Evolutionary conservation across 2,329 filamentous ascomycete genomes (phyloP).

Genomic region (Emergomyces africanus): DNA sequence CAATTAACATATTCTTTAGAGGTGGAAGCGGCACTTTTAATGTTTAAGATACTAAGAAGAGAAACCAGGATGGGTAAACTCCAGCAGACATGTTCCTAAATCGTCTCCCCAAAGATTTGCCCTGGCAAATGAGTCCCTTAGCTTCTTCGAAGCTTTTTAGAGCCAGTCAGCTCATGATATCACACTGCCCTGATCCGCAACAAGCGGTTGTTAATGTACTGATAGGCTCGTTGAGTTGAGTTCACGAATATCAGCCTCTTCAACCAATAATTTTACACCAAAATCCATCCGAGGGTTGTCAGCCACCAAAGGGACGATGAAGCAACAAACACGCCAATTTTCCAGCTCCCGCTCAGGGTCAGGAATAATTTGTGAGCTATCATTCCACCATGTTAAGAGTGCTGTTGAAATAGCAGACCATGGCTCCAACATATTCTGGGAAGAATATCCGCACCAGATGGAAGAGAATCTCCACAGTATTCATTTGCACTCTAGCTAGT

Average conservation of each 20-base stretch:
- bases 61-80: background rate
- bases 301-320: no score
- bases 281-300: no score
- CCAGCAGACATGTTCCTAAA: background rate
- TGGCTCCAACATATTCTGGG: background rate
- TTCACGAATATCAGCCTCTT: no score
- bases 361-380: background rate
- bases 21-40: background rate
- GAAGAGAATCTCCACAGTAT: background rate
- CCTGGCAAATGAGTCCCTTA: background rate
- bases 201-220: no score
- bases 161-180: background rate
- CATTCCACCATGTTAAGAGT: background rate
- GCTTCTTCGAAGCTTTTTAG: background rate
- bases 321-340: no score
- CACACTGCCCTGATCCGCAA: background rate
- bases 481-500: background rate
- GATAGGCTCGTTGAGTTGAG: no score
- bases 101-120: background rate
- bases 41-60: background rate
- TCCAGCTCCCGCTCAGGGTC: background rate
- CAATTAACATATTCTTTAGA: background rate
- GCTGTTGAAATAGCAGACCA: background rate
- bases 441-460: background rate
- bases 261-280: no score